A percentile compares a stretch with the other conserved stretches of the same genome.
These are phyloP conservation scores for Leucosporidium scottii DNA, from an alignment of 768 basidiomycete species.

Conservation along the genomic window DNA sequence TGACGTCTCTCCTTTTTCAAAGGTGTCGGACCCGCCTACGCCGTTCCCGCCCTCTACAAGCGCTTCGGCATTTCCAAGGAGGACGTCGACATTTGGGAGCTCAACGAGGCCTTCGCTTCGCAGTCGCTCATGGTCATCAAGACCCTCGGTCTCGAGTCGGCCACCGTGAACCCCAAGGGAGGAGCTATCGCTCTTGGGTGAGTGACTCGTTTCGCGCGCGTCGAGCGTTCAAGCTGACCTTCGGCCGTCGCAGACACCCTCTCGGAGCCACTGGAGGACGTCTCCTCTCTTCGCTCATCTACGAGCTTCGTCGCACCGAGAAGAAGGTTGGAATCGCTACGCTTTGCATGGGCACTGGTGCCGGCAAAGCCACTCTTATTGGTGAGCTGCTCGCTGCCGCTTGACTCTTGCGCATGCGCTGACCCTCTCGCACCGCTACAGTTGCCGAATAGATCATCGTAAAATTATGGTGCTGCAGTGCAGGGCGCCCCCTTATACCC, in stretches of 20 bases:
- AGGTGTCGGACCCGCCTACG: constrained; percentile 81
- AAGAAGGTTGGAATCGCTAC: constrained; percentile 74
- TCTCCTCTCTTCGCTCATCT: constrained; percentile 72
- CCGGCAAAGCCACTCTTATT: constrained; percentile 43
- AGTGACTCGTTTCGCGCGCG: background rate
- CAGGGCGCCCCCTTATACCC: no score
- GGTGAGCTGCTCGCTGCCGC: background rate
- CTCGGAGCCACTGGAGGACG: constrained; percentile 56
- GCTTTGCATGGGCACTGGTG: constrained; percentile 85
- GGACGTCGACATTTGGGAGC: constrained; percentile 41
- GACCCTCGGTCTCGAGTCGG: constrained; percentile 40
- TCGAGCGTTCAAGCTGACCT: background rate
- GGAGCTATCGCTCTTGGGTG: constrained; percentile 44
- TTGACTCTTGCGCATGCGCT: no score
- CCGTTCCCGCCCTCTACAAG: constrained; percentile 57
- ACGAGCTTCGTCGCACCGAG: constrained; percentile 68
- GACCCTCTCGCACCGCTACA: no score
- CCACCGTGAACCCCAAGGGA: constrained; percentile 46
- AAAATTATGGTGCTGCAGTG: no score
- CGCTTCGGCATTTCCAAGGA: constrained; percentile 32
- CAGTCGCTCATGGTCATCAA: constrained; percentile 46
- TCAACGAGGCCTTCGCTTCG: constrained; percentile 41
- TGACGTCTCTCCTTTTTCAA: background rate
- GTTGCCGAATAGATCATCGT: no score
- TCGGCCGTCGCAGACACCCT: constrained; percentile 23